Conservation (phyloP, 345 rosid genomes). For the Xanthoceras sorbifolium region DNA sequence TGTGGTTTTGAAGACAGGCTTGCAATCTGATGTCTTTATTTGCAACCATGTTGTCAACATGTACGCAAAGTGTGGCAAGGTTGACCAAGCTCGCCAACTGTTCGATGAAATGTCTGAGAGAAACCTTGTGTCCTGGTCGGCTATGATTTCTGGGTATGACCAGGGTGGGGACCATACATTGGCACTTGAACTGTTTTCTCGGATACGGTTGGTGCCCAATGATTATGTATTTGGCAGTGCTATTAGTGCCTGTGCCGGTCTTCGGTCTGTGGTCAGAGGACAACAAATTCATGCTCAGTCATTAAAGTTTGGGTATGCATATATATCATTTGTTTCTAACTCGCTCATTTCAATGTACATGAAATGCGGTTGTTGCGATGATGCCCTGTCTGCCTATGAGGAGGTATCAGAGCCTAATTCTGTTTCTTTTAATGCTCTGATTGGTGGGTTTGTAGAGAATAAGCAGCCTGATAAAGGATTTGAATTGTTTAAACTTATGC, state of each 20-base stretch:
- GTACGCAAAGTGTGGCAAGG: conserved; percentile 55
- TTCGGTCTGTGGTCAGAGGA: conserved; percentile 33
- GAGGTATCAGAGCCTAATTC: conserved; percentile 32
- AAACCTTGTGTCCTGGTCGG: conserved; percentile 71
- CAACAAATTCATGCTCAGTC: conserved; percentile 56
- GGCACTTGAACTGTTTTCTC: conserved; percentile 45
- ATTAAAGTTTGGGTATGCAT: conserved; percentile 45
- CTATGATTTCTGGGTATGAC: conserved; percentile 61
- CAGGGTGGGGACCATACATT: conserved; percentile 38
- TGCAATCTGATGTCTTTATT: conserved; percentile 36
- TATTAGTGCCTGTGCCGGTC: conserved; percentile 47
- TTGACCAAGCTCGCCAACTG: conserved; percentile 40
- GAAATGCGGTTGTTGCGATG: conserved; percentile 44
- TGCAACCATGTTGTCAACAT: conserved; percentile 57
- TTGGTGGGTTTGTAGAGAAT: conserved; percentile 59
- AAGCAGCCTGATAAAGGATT: conserved; percentile 40
- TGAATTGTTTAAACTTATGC: conserved; percentile 44
- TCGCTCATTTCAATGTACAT: conserved; percentile 63
- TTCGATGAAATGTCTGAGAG: conserved; percentile 57
- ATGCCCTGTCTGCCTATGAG: conserved; percentile 38
- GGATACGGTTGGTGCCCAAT: conserved; percentile 44
- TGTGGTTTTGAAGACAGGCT: conserved; percentile 39
- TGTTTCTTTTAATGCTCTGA: conserved; percentile 60
- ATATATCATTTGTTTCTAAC: conserved; percentile 51
- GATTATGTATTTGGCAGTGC: conserved; percentile 52